Conservation (phyloP, 2,329 filamentous ascomycete species). For the Fusarium multiceps region DNA sequence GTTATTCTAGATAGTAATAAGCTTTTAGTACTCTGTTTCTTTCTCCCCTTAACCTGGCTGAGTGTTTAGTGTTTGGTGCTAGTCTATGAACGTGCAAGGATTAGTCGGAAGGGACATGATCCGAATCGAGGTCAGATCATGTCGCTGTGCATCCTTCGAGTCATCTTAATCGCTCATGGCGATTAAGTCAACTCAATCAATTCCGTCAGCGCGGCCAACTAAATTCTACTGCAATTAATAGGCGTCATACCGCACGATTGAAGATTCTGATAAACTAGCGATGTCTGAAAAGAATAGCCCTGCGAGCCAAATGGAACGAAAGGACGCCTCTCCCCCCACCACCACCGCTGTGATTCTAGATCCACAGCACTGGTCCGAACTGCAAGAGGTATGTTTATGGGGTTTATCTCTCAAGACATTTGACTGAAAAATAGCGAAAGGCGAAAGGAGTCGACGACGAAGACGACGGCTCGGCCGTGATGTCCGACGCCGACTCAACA, state of each 20-base stretch:
- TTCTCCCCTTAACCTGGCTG: no score
- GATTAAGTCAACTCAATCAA: neutral
- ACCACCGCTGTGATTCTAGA: constrained; percentile 19
- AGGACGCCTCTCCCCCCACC: neutral
- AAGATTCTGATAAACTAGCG: neutral
- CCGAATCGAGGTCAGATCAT: neutral
- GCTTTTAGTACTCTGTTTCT: no score
- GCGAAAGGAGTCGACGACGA: neutral
- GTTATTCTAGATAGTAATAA: no score
- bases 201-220: neutral
- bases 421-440: neutral
- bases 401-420: neutral
- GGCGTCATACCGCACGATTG: neutral
- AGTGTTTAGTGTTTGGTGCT: no score
- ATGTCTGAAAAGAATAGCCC: neutral
- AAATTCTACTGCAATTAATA: neutral
- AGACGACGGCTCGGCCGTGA: constrained; percentile 8
- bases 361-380: constrained; percentile 38
- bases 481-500: constrained; percentile 27
- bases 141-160: neutral
- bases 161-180: neutral
- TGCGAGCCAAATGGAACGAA: neutral
- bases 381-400: constrained; percentile 23
- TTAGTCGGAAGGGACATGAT: neutral
- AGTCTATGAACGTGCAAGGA: neutral